These are phyloP conservation scores for Fraxinus paxiana DNA, from an alignment of 305 asterid species.

Conservation along the genomic window DNA sequence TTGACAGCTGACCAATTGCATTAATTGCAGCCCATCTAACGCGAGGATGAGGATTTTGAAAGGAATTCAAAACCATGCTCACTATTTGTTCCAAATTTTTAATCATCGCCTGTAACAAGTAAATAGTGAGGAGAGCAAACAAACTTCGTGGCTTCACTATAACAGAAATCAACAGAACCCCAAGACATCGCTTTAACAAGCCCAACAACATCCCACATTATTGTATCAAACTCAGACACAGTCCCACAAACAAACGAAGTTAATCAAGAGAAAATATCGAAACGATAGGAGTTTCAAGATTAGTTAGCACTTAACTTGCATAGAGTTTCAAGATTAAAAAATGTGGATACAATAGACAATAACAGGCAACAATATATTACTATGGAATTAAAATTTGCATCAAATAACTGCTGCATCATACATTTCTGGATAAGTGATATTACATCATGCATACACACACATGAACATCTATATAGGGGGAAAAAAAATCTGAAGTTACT, in stretches of 20 bases:
- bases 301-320: neutral
- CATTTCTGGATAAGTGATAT: neutral
- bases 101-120: conserved; percentile 59
- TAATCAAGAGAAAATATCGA: conserved; percentile 1
- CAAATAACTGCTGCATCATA: neutral
- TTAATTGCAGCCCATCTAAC: conserved; percentile 92
- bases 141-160: conserved; percentile 1
- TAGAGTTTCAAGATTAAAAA: neutral
- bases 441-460: neutral
- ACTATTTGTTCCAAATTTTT: conserved; percentile 83
- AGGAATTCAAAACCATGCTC: conserved; percentile 76
- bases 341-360: neutral
- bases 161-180: neutral
- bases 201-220: neutral
- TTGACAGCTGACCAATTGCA: conserved; percentile 81
- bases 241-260: neutral
- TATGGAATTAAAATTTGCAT: neutral
- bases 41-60: conserved; percentile 93
- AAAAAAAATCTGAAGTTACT: neutral
- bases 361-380: neutral
- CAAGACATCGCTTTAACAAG: neutral
- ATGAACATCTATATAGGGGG: neutral
- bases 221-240: neutral
- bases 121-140: conserved; percentile 12
- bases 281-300: neutral